Evolutionary conservation across 176 grass and related monocot genomes (phyloP), one percentile per base, ranked within the genome.

Genomic region (Carex myosuroides): DNA sequence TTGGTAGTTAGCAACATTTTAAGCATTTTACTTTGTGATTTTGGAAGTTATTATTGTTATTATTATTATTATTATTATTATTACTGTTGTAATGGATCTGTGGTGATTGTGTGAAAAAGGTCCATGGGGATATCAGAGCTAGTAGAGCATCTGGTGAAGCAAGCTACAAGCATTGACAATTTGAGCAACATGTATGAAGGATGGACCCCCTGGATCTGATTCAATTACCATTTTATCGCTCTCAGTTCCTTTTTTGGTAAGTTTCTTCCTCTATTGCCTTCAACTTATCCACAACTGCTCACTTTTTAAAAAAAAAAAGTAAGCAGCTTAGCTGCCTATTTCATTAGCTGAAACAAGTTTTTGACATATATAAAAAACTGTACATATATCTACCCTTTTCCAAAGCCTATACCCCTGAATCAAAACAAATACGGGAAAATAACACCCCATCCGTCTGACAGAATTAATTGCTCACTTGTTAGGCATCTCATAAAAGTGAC

Each of bases 161-260:
- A 94, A 82, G 91, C 95, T 32, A 94, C 92, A 83, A 94, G 77
- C 73, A 91, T 98, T 10, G 92, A 98, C 86, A 98, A 98, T 81
- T 91, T 98, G 79, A 94, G 95, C 87, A 94, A 94, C 93, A 98
- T 98, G 92, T 98, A 98, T 83, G 95, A 98, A 88, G 95, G 95
- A 64, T 98, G 95, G 95, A 98, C 95, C 57, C 95, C 95, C 64
- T 98, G 95, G 95, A 98, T 98, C 92, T 98, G 89, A 98, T 80
- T 62, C 30, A 24, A 65, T 82, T 82, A 26, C 48, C 73, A 32
- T 54, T 32, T 56, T 30, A 48, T 77, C 73, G 6, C 50, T 77
- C 50, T 33, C 44, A 75, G 0, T 52, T 77, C 22, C 50, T 77
- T 77, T 69, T 77, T 2, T 77, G 24, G 73, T 77, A 77, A 77